These are phyloP conservation scores for Mrakia blollopis DNA, from an alignment of 768 basidiomycete species.

Conservation along the genomic window DNA sequence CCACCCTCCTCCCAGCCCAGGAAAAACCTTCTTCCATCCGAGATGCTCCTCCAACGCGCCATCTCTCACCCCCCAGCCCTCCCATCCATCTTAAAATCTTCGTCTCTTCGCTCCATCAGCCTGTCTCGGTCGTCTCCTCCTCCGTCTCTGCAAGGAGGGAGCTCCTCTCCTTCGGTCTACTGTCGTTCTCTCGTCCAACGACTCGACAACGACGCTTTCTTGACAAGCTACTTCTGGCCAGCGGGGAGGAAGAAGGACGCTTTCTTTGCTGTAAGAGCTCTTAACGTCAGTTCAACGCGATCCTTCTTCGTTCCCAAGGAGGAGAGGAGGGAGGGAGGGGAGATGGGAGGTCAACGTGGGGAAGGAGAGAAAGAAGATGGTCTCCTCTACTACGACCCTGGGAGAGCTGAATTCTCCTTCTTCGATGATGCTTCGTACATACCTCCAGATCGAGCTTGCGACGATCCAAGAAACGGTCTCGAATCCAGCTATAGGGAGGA, in stretches of 20 bases:
- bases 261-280: conserved; percentile 75
- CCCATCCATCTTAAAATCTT: not conserved
- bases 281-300: conserved; percentile 63
- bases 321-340: not conserved
- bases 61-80: not conserved
- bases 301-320: not conserved
- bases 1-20: too few species aligned
- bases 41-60: too few species aligned
- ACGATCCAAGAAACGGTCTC: conserved; percentile 61
- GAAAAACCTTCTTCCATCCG: too few species aligned
- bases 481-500: conserved; percentile 67
- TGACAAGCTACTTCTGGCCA: conserved; percentile 69
- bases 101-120: not conserved
- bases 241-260: conserved; percentile 54
- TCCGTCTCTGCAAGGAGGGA: not conserved
- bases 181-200: conserved; percentile 68
- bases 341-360: not conserved
- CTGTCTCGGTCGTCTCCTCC: not conserved
- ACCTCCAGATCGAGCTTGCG: conserved; percentile 27
- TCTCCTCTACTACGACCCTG: not conserved
- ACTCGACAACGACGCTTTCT: conserved; percentile 75
- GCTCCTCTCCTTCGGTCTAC: conserved; percentile 45
- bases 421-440: conserved; percentile 16
- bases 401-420: not conserved
- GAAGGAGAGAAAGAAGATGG: not conserved